These are phyloP conservation scores for Aplosporella prunicola DNA, from an alignment of 2,329 filamentous ascomycete species.

Conservation along the genomic window DNA sequence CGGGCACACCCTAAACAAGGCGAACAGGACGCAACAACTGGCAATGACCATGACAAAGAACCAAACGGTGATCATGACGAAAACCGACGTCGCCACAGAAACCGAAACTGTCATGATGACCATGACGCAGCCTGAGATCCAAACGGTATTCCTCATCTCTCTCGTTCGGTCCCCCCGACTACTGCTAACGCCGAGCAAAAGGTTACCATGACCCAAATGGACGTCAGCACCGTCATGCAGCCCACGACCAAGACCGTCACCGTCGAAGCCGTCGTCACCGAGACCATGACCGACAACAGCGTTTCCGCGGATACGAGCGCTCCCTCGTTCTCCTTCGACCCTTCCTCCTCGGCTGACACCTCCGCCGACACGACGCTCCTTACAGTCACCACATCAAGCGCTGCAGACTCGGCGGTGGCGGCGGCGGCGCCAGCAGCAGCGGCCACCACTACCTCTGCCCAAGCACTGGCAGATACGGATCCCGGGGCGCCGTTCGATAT, in stretches of 20 bases:
- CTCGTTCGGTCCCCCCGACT: not conserved
- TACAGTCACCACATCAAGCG: not conserved
- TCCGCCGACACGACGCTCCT: not conserved
- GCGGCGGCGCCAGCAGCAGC: not conserved
- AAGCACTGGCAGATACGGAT: not conserved
- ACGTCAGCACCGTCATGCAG: slow-evolving; percentile 4
- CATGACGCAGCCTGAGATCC: not conserved
- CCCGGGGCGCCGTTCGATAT: slow-evolving; percentile 26
- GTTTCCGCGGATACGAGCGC: not conserved
- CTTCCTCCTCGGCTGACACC: not conserved
- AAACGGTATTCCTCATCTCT: not conserved
- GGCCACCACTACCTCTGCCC: not conserved
- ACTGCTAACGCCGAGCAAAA: not conserved
- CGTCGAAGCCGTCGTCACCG: slow-evolving; percentile 2
- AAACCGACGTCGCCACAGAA: slow-evolving; percentile 2
- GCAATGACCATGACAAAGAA: slow-evolving; percentile 1
- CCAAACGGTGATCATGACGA: slow-evolving; percentile 9
- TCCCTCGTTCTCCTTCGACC: slow-evolving; percentile 3
- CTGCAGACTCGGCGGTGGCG: not conserved
- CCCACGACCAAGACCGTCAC: slow-evolving; percentile 6
- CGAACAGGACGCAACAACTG: too few relatives aligned
- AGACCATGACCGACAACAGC: not conserved
- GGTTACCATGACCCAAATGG: not conserved
- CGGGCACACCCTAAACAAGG: too few relatives aligned
- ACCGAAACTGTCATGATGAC: slow-evolving; percentile 8